phyloP scores from a whole-genome alignment of 1,139 yeast species.

The Geotrichum restrictum region DNA sequence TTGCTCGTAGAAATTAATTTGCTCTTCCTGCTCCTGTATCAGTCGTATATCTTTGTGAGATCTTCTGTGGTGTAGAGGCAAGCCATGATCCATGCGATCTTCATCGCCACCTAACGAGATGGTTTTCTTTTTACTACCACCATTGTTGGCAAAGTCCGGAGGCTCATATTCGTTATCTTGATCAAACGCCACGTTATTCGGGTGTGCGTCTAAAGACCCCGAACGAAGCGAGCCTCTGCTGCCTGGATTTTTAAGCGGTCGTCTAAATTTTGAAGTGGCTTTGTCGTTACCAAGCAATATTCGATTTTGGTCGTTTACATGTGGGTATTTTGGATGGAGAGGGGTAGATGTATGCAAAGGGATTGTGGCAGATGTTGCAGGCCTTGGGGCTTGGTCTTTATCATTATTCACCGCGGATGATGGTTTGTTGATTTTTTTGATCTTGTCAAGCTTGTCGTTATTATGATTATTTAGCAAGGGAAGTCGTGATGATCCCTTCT shows the following conservation, averaged over 20 bases:
- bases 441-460: neutral
- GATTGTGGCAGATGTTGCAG: neutral
- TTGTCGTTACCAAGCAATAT: neutral
- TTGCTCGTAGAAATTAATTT: slow-evolving; percentile 22
- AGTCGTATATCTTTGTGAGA: slow-evolving; percentile 11
- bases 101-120: too few relatives aligned
- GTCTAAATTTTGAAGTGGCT: neutral
- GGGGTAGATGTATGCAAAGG: slow-evolving; percentile 19
- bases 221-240: slow-evolving; percentile 1
- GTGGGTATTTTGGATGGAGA: slow-evolving; percentile 8
- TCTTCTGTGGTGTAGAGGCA: neutral
- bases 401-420: neutral
- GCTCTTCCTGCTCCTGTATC: slow-evolving; percentile 22
- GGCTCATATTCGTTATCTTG: slow-evolving; percentile 8
- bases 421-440: neutral
- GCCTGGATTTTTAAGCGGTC: slow-evolving; percentile 5
- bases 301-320: slow-evolving; percentile 4
- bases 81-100: slow-evolving; percentile 7
- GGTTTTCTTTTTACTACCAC: neutral
- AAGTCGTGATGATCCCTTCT: neutral
- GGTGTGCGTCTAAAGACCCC: neutral
- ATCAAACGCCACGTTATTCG: slow-evolving; percentile 1
- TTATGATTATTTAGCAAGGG: neutral
- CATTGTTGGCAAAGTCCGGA: too few relatives aligned
- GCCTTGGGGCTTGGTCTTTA: slow-evolving; percentile 4